Conservation (phyloP, 2,329 filamentous ascomycete species). For the Trichoderma afroharzianum region DNA sequence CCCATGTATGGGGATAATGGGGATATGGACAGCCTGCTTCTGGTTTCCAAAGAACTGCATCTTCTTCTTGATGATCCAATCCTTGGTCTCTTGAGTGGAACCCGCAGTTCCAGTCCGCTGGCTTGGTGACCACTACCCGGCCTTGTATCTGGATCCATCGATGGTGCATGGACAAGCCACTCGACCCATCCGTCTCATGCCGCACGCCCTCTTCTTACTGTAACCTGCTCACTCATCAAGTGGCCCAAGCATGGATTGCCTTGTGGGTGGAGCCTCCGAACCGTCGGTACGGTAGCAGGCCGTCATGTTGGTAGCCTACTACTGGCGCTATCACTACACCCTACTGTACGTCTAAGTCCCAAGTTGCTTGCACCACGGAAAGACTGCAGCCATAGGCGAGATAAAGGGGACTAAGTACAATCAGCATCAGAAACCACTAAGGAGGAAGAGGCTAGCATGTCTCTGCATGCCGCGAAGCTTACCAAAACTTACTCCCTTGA, state of each 20-base stretch:
- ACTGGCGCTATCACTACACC: slow-evolving; percentile 3
- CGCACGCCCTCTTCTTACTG: slow-evolving; percentile 1
- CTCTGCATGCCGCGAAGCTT: neutral
- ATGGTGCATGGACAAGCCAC: neutral
- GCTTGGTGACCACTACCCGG: slow-evolving; percentile 14
- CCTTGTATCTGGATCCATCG: slow-evolving; percentile 14
- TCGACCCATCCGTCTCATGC: neutral
- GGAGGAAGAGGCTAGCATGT: slow-evolving; percentile 4
- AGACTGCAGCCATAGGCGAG: neutral
- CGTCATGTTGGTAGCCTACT: neutral
- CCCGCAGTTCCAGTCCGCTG: slow-evolving; percentile 16
- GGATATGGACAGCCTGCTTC: neutral
- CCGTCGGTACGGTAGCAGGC: slow-evolving; percentile 17
- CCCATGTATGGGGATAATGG: neutral
- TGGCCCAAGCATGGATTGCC: neutral
- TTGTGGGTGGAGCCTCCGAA: neutral
- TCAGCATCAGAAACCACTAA: slow-evolving; percentile 8
- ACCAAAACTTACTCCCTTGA: neutral
- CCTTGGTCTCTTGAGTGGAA: slow-evolving; percentile 4
- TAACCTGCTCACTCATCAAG: slow-evolving; percentile 1
- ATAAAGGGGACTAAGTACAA: slow-evolving; percentile 1
- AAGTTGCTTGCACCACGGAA: neutral
- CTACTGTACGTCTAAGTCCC: neutral
- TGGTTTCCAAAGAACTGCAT: neutral
- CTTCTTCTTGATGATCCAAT: neutral